A percentile compares a stretch with the other conserved stretches of the same genome.
These are phyloP conservation scores for Boletus reticuloceps DNA, from an alignment of 768 basidiomycete species.

Conservation along the genomic window DNA sequence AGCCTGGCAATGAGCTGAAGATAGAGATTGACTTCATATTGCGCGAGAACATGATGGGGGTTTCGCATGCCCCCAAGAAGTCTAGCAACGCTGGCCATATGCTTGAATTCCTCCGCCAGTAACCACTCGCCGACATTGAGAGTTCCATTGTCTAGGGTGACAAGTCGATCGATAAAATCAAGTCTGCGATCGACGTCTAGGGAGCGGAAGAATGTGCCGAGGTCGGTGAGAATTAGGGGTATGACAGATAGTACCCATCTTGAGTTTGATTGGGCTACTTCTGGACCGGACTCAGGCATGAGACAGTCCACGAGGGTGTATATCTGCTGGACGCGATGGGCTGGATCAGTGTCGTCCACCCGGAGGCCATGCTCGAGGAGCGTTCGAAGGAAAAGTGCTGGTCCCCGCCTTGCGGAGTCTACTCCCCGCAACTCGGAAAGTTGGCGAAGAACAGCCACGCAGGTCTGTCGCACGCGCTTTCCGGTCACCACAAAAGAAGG, in stretches of 20 bases:
- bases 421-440: conserved; percentile 34
- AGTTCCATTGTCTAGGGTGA: conserved; percentile 46
- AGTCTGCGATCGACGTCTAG: conserved; percentile 56
- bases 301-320: conserved; percentile 57
- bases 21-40: conserved; percentile 48
- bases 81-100: conserved; percentile 41
- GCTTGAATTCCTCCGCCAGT: conserved; percentile 58
- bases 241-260: conserved; percentile 55
- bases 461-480: conserved; percentile 46
- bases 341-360: conserved; percentile 50
- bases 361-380: conserved; percentile 51
- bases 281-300: conserved; percentile 39
- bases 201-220: conserved; percentile 52
- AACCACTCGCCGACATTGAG: conserved; percentile 54
- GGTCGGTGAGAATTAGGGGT: conserved; percentile 53
- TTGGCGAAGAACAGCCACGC: conserved; percentile 46
- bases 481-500: conserved; percentile 21
- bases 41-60: conserved; percentile 39
- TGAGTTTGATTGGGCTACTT: conserved; percentile 32
- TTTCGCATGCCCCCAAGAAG: conserved; percentile 31
- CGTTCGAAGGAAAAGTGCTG: conserved; percentile 52
- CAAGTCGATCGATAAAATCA: conserved; percentile 52
- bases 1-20: conserved; percentile 51
- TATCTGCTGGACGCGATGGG: conserved; percentile 51
- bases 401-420: conserved; percentile 35